Evolutionary conservation across 164 flowering plant genomes (phyloP).

Genomic region (Nymphaea colorata): DNA sequence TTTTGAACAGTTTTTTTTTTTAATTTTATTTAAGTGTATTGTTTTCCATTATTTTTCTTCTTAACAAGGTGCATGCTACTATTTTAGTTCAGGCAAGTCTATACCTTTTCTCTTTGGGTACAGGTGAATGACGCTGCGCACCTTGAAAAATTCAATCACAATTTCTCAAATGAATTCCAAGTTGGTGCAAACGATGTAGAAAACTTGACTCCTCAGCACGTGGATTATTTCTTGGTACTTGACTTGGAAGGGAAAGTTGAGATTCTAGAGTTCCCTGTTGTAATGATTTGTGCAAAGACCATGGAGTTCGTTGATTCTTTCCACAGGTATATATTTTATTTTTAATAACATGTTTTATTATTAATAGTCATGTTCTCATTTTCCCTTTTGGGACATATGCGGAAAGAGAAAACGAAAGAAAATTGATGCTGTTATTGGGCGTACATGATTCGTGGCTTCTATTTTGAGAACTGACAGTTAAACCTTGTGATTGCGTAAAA

Average conservation of each 20-base stretch:
- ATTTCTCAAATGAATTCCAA: conserved; percentile 38
- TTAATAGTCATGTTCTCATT: too few relatives aligned
- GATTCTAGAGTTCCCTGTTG: conserved; percentile 91
- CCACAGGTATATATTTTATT: conserved; percentile 57
- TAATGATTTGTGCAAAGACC: conserved; percentile 62
- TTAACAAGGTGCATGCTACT: too few relatives aligned
- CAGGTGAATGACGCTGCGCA: conserved; percentile 76
- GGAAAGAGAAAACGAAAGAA: not conserved
- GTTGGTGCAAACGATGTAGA: conserved; percentile 17
- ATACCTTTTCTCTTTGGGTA: conserved; percentile 5
- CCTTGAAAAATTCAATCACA: conserved; percentile 63
- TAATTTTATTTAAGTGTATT: too few relatives aligned
- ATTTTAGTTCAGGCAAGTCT: not conserved
- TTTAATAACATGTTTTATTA: not conserved
- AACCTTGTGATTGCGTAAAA: too few relatives aligned
- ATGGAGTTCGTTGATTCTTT: conserved; percentile 62
- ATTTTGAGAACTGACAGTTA: too few relatives aligned
- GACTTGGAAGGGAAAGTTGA: conserved; percentile 98
- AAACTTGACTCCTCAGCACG: conserved; percentile 26
- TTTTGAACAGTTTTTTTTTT: not conserved
- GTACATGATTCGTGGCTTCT: not conserved
- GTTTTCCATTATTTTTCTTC: too few relatives aligned
- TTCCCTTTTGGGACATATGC: not conserved
- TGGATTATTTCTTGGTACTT: conserved; percentile 76
- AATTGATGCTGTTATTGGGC: not conserved